phyloP scores from a whole-genome alignment of 176 grass and related monocot genomes.

The sorghum (Sorghum bicolor) region Sorghum_bicolor_NCBIv3 NC_012876.2:8133501-8134000 shows the following conservation, averaged over 20 bases:
- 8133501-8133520: background rate
- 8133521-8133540: background rate
- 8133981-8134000: background rate
- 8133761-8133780: conserved; percentile 5
- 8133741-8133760: background rate
- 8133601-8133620: background rate
- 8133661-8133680: conserved; percentile 16
- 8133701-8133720: background rate
- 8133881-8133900: background rate
- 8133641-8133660: conserved; percentile 4
- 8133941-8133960: background rate
- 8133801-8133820: background rate
- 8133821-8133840: background rate
- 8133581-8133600: background rate
- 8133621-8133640: background rate
- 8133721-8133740: background rate
- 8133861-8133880: background rate
- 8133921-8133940: background rate
- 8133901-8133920: conserved; percentile 26
- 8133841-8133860: background rate
- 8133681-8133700: conserved; percentile 28
- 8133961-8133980: conserved; percentile 11
- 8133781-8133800: background rate
- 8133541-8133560: background rate
- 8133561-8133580: background rate